Evolutionary conservation across 2,329 filamentous ascomycete species (phyloP), one percentile per base, ranked within the genome.

Genomic region (Pestalotiopsis sp.): DNA sequence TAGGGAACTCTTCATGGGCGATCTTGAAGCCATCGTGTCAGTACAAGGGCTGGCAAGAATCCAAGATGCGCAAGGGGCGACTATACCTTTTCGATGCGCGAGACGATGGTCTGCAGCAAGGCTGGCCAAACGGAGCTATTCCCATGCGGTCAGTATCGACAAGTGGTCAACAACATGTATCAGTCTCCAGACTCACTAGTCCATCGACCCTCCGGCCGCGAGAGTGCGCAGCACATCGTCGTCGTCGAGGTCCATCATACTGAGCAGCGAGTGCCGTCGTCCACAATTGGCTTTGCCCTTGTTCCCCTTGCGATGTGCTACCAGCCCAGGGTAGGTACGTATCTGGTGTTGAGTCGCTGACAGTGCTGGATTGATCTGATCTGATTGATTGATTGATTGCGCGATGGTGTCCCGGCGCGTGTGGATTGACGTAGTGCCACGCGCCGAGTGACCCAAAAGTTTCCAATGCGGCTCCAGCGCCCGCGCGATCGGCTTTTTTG

Each of bases 1-100:
- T 91, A 57, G 92, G 90, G 75, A 97, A 97, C 66, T 91, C 90
- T 77, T 90, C 86, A 79, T 89, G 87, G 56, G 92, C 88, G 73
- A 94, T 95, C 93, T 97, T 61, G 27, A 45, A 39, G 3, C 49
- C 52, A 45, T 41, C 38, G 12, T 66, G 65, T 70, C 45, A 70
- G 69, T 41, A 36, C 36, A 41, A 58, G 39, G 57, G 66, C 49
- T 20, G 23, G 58, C 23, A 68, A 23, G 60, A 14, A n/a, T 31
- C 27, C 27, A 31, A 56, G 65, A 57, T 23, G 25, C 56, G 27
- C 7, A 64, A 39, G 64, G 36, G 17, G 64, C 67, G 59, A 70
- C 61, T 57, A 68, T 75, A 87, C 87, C 82, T 84, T 86, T 78
- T 96, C 79, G 61, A 83, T 76, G 66, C 80, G 77, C 13, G 76